Conservation (phyloP, 495 filamentous ascomycete genomes). For the Hypoxylon subgilvum region DNA sequence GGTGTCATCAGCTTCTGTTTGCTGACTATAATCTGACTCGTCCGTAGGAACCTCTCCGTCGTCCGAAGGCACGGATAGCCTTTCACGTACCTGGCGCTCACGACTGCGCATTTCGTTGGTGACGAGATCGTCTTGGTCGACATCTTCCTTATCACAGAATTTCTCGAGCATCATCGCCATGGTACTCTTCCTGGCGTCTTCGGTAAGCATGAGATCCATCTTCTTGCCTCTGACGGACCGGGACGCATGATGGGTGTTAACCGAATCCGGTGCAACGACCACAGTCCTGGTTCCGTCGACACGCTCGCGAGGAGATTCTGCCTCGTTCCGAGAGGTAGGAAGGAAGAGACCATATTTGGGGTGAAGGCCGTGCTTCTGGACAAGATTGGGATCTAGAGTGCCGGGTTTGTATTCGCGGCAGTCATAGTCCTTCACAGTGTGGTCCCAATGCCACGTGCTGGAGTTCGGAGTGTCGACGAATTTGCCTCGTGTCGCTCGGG, state of each 20-base stretch:
- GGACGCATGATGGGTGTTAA: slow-evolving; percentile 47
- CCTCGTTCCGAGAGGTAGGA: slow-evolving; percentile 46
- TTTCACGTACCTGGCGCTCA: slow-evolving; percentile 34
- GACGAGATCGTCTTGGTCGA: slow-evolving; percentile 44
- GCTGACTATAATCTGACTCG: neutral
- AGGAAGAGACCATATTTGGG: slow-evolving; percentile 51
- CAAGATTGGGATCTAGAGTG: slow-evolving; percentile 48
- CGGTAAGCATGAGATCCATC: slow-evolving; percentile 37
- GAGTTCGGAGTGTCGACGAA: slow-evolving; percentile 50
- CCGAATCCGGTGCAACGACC: slow-evolving; percentile 44
- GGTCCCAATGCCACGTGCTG: slow-evolving; percentile 51
- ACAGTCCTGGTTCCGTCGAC: slow-evolving; percentile 46
- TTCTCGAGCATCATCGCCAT: slow-evolving; percentile 26
- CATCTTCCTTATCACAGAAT: slow-evolving; percentile 43
- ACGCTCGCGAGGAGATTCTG: slow-evolving; percentile 40
- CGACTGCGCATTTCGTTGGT: slow-evolving; percentile 42
- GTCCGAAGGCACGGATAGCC: slow-evolving; percentile 15
- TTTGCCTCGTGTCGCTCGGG: slow-evolving; percentile 46
- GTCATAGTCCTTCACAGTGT: slow-evolving; percentile 50
- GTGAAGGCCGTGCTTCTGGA: slow-evolving; percentile 52
- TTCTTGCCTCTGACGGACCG: slow-evolving; percentile 45
- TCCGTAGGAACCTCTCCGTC: slow-evolving; percentile 33
- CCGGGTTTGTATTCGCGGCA: slow-evolving; percentile 45
- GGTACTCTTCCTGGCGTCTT: slow-evolving; percentile 26
- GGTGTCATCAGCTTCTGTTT: slow-evolving; percentile 4